phyloP scores from a whole-genome alignment of 352 stramenopile species.

The Phytopythium chamaehyphon region DNA sequence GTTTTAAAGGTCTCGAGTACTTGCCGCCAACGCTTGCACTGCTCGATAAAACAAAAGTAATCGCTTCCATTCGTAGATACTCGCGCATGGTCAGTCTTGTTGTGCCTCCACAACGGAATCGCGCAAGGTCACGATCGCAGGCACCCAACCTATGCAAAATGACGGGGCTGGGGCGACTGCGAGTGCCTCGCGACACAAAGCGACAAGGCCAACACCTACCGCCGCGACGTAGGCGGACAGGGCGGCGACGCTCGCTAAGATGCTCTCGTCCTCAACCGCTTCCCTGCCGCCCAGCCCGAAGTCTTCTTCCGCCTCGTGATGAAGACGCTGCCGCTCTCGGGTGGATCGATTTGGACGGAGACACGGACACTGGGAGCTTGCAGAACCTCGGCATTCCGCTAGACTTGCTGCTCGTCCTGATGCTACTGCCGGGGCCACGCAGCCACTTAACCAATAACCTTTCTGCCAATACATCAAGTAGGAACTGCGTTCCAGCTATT shows the following conservation, averaged over 20 bases:
- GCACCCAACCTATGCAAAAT: conserved; percentile 58
- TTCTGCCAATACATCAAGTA: conserved; percentile 27
- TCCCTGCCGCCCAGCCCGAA: conserved; percentile 45
- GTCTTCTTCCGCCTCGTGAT: conserved; percentile 62
- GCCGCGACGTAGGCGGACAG: conserved; percentile 39
- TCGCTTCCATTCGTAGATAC: conserved; percentile 7
- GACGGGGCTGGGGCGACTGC: conserved; percentile 58
- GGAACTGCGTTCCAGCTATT: conserved; percentile 24
- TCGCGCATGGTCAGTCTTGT: conserved; percentile 1
- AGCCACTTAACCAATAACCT: conserved; percentile 79
- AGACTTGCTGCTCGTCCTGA: conserved; percentile 68
- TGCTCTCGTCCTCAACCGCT: conserved; percentile 26
- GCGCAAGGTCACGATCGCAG: conserved; percentile 43
- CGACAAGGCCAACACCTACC: conserved; percentile 69
- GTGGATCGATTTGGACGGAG: conserved; percentile 13
- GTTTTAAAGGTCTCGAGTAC: neutral
- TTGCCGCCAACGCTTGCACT: neutral
- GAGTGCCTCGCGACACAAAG: conserved; percentile 68
- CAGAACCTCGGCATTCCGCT: conserved; percentile 40
- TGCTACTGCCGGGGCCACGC: conserved; percentile 45
- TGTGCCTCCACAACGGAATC: conserved; percentile 63
- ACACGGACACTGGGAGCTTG: conserved; percentile 8
- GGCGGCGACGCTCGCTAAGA: conserved; percentile 25
- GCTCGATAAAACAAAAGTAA: conserved; percentile 46
- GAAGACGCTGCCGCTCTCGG: conserved; percentile 34